phyloP scores from a whole-genome alignment of 768 basidiomycete genomes.

The Daedaleopsis sinensis region DNA sequence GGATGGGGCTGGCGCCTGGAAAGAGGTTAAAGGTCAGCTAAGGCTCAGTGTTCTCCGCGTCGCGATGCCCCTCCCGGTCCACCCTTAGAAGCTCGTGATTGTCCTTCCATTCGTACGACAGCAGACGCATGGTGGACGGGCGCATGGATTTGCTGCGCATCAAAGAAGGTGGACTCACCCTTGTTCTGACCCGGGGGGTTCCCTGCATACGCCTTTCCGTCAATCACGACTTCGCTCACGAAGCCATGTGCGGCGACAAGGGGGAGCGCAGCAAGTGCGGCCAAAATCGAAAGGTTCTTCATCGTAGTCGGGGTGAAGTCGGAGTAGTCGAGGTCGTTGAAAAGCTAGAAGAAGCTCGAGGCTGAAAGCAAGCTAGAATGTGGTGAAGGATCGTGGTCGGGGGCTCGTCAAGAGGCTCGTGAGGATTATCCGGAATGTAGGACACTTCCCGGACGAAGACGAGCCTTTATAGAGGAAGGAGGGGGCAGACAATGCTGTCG shows the following conservation, averaged over 20 bases:
- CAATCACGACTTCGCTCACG: conserved; percentile 44
- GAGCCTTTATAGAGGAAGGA: not conserved
- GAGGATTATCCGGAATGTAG: not conserved
- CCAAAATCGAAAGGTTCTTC: conserved; percentile 6
- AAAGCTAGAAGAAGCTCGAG: not conserved
- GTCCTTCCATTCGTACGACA: too few relatives aligned
- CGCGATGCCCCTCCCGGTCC: too few relatives aligned
- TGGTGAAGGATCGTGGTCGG: not conserved
- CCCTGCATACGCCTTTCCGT: conserved; percentile 47
- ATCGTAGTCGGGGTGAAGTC: conserved; percentile 8
- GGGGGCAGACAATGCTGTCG: not conserved
- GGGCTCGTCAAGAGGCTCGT: conserved; percentile 2
- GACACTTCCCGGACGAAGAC: not conserved
- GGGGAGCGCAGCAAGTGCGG: conserved; percentile 22
- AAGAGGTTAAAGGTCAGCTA: not conserved
- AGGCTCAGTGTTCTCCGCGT: too few relatives aligned
- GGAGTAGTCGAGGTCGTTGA: not conserved
- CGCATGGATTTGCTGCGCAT: too few relatives aligned
- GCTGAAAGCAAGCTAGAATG: not conserved
- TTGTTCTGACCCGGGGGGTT: conserved; percentile 45
- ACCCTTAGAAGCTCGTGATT: too few relatives aligned
- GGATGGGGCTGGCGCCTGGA: conserved; percentile 43
- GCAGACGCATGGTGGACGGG: too few relatives aligned
- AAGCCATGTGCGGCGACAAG: conserved; percentile 47
- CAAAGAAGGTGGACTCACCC: conserved; percentile 13